Conservation (phyloP, 2,329 filamentous ascomycete genomes). For the Scedosporium dehoogii region DNA sequence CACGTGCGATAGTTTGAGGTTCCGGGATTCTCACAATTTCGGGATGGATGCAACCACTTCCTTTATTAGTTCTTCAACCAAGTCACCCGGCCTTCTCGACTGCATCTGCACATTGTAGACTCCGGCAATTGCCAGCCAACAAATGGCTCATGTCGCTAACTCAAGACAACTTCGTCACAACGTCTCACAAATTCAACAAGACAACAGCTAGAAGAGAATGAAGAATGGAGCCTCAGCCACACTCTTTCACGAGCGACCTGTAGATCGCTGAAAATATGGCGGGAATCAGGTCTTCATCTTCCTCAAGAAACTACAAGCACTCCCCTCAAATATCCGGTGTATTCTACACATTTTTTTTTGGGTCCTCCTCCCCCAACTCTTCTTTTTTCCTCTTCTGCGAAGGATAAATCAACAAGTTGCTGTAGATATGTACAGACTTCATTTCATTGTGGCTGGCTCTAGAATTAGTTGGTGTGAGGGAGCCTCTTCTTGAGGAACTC, state of each 20-base stretch:
- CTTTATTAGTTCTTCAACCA: neutral
- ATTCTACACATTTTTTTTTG: too few species aligned
- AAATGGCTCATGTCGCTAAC: neutral
- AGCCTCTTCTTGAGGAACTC: conserved; percentile 37
- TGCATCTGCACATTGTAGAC: neutral
- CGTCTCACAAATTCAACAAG: neutral
- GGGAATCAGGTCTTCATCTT: too few species aligned
- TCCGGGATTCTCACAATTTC: neutral
- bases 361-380: too few species aligned
- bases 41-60: neutral
- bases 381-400: too few species aligned
- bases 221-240: neutral
- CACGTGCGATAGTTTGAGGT: neutral
- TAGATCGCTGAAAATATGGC: too few species aligned
- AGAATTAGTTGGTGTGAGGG: conserved; percentile 20
- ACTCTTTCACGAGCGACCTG: too few species aligned
- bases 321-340: too few species aligned
- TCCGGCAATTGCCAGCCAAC: neutral
- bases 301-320: too few species aligned
- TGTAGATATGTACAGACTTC: too few species aligned
- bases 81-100: neutral
- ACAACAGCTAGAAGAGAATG: neutral
- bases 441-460: neutral
- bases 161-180: neutral
- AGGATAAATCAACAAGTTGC: too few species aligned